phyloP scores from a whole-genome alignment of 768 basidiomycete genomes.

The Termitomyces sp. region DNA sequence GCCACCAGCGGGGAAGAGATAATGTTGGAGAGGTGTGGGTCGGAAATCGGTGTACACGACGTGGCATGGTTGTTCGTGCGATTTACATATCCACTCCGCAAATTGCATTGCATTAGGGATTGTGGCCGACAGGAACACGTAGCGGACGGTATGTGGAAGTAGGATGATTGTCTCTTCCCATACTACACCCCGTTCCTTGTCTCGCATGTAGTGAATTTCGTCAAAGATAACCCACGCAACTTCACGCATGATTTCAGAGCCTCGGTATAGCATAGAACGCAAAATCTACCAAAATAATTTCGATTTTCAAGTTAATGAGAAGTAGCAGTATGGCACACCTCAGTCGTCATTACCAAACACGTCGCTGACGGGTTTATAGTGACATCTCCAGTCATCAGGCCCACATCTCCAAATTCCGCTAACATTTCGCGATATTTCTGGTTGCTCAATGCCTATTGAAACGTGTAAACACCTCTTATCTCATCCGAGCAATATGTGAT shows the following conservation, averaged over 20 bases:
- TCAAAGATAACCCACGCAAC: conserved; percentile 99
- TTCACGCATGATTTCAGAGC: conserved; percentile 98
- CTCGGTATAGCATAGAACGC: conserved; percentile 97
- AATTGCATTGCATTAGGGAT: conserved; percentile 99
- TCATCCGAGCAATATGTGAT: conserved; percentile 12
- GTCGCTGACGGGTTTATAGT: conserved; percentile 97
- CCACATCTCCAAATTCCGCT: conserved; percentile 96
- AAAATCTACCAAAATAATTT: conserved; percentile 61
- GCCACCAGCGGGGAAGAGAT: conserved; percentile 93
- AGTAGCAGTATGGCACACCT: conserved; percentile 41
- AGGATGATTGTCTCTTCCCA: conserved; percentile 99
- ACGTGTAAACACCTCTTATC: conserved; percentile 9
- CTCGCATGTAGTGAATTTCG: conserved; percentile 99
- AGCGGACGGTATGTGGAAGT: conserved; percentile 91
- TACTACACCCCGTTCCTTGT: conserved; percentile 97
- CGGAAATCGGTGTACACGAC: conserved; percentile 99
- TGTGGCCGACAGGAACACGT: conserved; percentile 98
- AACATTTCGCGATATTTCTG: conserved; percentile 99
- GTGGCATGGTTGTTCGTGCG: conserved; percentile 96
- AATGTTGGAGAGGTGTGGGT: conserved; percentile 96
- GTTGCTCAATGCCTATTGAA: conserved; percentile 85
- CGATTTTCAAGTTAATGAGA: neutral
- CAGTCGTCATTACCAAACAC: conserved; percentile 99
- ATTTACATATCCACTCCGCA: conserved; percentile 97
- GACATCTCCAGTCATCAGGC: conserved; percentile 98